These are phyloP conservation scores for Alisma plantagoaquatica DNA, from an alignment of 106 monocot genomes.

Conservation along the genomic window DNA sequence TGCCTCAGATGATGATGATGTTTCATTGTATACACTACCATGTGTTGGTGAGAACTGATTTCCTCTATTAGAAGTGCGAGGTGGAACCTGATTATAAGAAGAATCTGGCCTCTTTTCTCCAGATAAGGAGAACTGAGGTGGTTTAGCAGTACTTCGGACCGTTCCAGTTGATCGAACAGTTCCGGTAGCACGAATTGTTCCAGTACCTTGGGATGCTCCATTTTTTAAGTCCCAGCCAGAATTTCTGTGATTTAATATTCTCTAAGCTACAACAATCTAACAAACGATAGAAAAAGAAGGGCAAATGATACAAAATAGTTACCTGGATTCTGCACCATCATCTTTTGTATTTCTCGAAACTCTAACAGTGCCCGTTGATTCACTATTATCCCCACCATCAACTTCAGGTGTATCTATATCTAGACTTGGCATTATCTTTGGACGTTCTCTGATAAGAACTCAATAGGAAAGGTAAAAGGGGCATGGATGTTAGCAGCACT, in stretches of 20 bases:
- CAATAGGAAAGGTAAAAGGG: too few relatives aligned
- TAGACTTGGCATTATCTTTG: conserved; percentile 36
- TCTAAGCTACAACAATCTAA: too few relatives aligned
- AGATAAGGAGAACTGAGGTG: conserved; percentile 1
- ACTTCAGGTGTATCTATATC: conserved; percentile 25
- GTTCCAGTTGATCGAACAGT: too few relatives aligned
- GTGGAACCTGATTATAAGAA: conserved; percentile 4
- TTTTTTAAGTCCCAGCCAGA: conserved; percentile 6
- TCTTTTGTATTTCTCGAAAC: conserved; percentile 29
- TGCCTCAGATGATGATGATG: conserved; percentile 6
- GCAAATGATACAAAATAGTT: background rate
- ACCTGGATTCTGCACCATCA: conserved; percentile 39
- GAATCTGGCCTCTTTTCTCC: conserved; percentile 7
- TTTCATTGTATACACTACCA: background rate
- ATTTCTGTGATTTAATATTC: too few relatives aligned
- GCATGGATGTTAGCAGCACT: too few relatives aligned
- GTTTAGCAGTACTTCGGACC: conserved; percentile 13
- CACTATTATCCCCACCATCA: conserved; percentile 18
- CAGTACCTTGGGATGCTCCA: conserved; percentile 9
- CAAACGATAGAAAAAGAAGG: conserved; percentile 4
- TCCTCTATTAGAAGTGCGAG: conserved; percentile 4
- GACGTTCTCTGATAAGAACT: conserved; percentile 82
- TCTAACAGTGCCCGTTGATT: conserved; percentile 25
- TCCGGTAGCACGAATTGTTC: too few relatives aligned
- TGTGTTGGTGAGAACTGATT: background rate